Percentiles rank a stretch among this genome's conserved stretches.
phyloP scores from a whole-genome alignment of 2,329 filamentous ascomycete species.

The Aspergillus clavatus region DNA sequence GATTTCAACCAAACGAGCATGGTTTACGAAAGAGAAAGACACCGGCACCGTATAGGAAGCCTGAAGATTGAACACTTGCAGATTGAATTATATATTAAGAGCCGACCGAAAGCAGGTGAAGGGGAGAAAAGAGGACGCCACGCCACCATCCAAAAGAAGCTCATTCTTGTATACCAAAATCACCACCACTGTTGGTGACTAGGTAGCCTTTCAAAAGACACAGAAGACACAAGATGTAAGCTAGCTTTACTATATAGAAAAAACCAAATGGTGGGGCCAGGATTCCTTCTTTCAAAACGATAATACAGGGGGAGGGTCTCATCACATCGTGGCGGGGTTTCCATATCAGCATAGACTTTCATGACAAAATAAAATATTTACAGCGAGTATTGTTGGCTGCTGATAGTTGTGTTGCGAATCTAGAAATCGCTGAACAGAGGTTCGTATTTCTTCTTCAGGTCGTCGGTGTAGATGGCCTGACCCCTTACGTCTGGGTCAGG shows the following conservation, averaged over 20 bases:
- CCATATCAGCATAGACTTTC: not conserved
- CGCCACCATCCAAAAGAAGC: not conserved
- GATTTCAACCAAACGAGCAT: no score
- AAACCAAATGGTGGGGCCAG: no score
- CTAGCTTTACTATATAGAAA: no score
- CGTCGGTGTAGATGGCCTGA: constrained; percentile 54
- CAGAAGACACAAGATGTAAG: no score
- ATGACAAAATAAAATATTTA: not conserved
- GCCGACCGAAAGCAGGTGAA: not conserved
- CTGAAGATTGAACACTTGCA: no score
- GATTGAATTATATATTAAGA: constrained; percentile 1
- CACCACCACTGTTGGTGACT: no score
- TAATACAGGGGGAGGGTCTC: not conserved
- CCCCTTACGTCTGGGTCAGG: constrained; percentile 50
- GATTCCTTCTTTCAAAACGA: not conserved
- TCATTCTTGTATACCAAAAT: no score
- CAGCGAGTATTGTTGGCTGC: not conserved
- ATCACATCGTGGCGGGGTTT: not conserved
- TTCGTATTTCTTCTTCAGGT: constrained; percentile 58
- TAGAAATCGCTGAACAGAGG: constrained; percentile 58
- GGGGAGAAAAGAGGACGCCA: not conserved
- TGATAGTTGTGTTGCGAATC: constrained; percentile 7
- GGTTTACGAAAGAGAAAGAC: no score
- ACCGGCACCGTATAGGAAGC: no score
- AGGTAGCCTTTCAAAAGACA: no score